These are phyloP conservation scores for Pinus tabuliformis DNA, from an alignment of 75 land plant genomes.

Conservation along the genomic window DNA sequence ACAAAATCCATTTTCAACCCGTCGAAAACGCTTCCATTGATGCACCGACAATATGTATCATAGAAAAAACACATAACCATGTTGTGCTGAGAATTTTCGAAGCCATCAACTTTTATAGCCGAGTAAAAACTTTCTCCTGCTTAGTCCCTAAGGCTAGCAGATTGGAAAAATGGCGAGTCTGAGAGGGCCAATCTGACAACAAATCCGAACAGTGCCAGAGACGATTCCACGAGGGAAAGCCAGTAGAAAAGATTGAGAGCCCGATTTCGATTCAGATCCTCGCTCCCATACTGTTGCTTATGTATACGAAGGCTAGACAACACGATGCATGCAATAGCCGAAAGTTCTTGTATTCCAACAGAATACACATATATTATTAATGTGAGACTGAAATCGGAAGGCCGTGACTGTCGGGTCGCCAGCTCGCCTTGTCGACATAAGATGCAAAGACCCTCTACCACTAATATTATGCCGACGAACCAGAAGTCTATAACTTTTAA, in stretches of 20 bases:
- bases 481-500: no score
- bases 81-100: no score
- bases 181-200: no score
- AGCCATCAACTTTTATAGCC: conserved; percentile 27
- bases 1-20: conserved; percentile 84
- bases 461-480: no score
- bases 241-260: conserved; percentile 66
- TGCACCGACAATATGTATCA: conserved; percentile 63
- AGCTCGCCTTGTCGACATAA: no score
- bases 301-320: conserved; percentile 56
- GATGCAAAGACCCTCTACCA: no score
- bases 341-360: not conserved
- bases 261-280: conserved; percentile 34
- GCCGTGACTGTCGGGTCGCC: no score
- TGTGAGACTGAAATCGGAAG: no score
- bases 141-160: no score
- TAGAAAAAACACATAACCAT: conserved; percentile 45
- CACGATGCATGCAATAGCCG: conserved; percentile 51
- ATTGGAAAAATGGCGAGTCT: no score
- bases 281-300: conserved; percentile 41
- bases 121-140: no score
- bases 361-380: no score
- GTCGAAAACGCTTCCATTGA: conserved; percentile 75
- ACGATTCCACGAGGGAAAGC: conserved; percentile 53
- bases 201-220: conserved; percentile 37